These are phyloP conservation scores for Suillus brevipes DNA, from an alignment of 768 basidiomycete genomes.

Conservation along the genomic window DNA sequence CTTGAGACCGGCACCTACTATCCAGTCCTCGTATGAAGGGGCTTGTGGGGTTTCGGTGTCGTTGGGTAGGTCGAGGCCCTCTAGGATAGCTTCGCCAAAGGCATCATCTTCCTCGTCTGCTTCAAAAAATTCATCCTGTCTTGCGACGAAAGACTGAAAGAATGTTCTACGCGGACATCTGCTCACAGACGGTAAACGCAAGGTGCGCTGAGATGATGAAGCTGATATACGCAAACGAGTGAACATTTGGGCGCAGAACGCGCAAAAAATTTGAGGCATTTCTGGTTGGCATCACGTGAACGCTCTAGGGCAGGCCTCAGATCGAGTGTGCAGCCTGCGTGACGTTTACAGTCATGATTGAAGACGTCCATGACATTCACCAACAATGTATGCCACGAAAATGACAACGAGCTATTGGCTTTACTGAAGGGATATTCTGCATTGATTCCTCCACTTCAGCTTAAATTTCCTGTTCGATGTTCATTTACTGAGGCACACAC, in stretches of 20 bases:
- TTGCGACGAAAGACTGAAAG: conserved; percentile 18
- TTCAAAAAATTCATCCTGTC: conserved; percentile 3
- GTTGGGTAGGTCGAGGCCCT: conserved; percentile 13
- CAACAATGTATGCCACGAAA: not conserved
- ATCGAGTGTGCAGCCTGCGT: not conserved
- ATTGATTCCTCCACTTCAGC: conserved; percentile 43
- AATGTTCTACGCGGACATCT: conserved; percentile 19
- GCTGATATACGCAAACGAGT: conserved; percentile 20
- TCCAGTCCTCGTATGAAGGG: conserved; percentile 11
- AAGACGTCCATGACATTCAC: not conserved
- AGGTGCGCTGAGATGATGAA: conserved; percentile 10
- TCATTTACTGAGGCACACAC: conserved; percentile 46
- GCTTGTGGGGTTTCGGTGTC: conserved; percentile 15
- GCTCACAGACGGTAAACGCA: conserved; percentile 10
- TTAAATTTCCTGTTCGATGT: conserved; percentile 43
- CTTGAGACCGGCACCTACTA: conserved; percentile 19
- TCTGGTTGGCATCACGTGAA: conserved; percentile 4
- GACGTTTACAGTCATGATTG: not conserved
- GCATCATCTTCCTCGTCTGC: conserved; percentile 14
- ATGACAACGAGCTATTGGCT: conserved; percentile 33
- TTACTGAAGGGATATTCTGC: conserved; percentile 55
- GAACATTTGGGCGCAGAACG: conserved; percentile 19
- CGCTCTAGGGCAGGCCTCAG: not conserved
- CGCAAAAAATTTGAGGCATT: conserved; percentile 20
- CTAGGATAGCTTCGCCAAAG: conserved; percentile 19